Conservation (phyloP, 805 yeast genomes). For the Pichia occidentalis region DNA sequence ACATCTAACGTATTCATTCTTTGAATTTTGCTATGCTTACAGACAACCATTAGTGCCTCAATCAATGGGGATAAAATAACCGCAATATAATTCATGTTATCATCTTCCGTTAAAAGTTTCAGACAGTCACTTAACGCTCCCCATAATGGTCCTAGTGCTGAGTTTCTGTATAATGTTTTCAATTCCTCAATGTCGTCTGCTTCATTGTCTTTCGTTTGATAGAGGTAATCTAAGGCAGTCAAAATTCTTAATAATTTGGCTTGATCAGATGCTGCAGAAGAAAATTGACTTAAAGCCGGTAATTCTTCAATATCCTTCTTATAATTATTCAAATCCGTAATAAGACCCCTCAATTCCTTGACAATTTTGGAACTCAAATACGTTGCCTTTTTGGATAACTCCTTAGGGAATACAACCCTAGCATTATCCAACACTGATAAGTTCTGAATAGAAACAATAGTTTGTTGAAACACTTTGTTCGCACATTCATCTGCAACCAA, state of each 20-base stretch:
- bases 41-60: conserved; percentile 93
- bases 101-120: conserved; percentile 52
- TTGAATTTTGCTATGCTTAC: conserved; percentile 71
- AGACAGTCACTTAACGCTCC: conserved; percentile 72
- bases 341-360: conserved; percentile 45
- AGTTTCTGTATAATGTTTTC: conserved; percentile 53
- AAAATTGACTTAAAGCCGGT: conserved; percentile 51
- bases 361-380: conserved; percentile 49
- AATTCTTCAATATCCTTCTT: conserved; percentile 41
- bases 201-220: conserved; percentile 38
- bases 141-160: conserved; percentile 79
- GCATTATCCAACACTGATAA: conserved; percentile 57
- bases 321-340: conserved; percentile 37
- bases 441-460: conserved; percentile 74
- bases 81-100: conserved; percentile 56
- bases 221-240: conserved; percentile 82
- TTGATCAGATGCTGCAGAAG: conserved; percentile 78
- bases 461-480: conserved; percentile 76
- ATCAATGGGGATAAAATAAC: conserved; percentile 79
- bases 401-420: conserved; percentile 56
- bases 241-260: conserved; percentile 79
- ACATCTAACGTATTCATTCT: conserved; percentile 49
- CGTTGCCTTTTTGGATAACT: conserved; percentile 60
- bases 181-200: conserved; percentile 40
- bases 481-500: conserved; percentile 79